Conservation (phyloP, 2,329 filamentous ascomycete genomes). For the Colletotrichum liaoningense region DNA sequence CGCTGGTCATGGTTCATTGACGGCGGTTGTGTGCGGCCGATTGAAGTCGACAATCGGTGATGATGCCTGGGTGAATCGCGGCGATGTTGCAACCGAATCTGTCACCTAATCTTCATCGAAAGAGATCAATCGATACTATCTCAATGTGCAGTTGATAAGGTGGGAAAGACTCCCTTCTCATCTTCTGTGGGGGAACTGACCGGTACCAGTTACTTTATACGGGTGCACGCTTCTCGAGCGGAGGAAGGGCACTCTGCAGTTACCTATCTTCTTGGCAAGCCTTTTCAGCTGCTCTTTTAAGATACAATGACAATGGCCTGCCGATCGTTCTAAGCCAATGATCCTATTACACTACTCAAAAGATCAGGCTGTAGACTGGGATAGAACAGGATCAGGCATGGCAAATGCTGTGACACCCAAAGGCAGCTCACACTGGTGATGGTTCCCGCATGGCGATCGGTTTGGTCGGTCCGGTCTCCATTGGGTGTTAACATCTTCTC, state of each 20-base stretch:
- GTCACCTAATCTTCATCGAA: no score
- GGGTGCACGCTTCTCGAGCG: background rate
- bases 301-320: background rate
- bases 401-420: background rate
- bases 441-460: no score
- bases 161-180: background rate
- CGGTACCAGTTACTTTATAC: background rate
- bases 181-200: background rate
- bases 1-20: background rate
- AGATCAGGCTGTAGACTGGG: background rate
- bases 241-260: background rate
- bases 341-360: background rate
- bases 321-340: background rate
- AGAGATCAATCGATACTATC: no score
- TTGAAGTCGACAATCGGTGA: background rate
- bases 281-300: background rate
- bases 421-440: background rate
- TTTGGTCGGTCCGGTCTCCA: background rate
- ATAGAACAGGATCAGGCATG: background rate
- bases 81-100: background rate
- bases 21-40: background rate
- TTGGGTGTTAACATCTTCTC: background rate
- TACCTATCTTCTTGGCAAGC: background rate
- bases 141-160: no score
- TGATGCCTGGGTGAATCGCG: background rate